Conservation (phyloP, 2,329 filamentous ascomycete genomes). For the Xylaria sp. region DNA sequence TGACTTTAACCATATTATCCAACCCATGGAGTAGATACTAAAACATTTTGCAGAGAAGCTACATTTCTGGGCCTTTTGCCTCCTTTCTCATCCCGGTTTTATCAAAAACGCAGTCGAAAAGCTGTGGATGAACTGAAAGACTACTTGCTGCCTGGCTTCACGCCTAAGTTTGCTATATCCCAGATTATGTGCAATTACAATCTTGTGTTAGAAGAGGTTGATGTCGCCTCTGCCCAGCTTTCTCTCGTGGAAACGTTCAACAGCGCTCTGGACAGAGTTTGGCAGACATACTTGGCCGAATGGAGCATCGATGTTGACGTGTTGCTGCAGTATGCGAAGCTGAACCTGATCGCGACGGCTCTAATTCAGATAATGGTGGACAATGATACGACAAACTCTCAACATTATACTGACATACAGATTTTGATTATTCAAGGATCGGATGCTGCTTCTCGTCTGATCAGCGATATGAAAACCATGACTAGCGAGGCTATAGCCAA, state of each 20-base stretch:
- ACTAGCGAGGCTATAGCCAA: not conserved
- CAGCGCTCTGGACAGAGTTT: constrained; percentile 24
- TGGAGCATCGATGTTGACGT: constrained; percentile 30
- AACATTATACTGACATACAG: constrained; percentile 16
- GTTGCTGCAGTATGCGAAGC: constrained; percentile 30
- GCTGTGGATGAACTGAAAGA: constrained; percentile 21
- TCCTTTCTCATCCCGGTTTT: constrained; percentile 20
- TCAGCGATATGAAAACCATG: constrained; percentile 19
- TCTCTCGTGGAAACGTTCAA: constrained; percentile 30
- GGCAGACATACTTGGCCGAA: constrained; percentile 20
- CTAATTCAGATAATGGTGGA: constrained; percentile 16
- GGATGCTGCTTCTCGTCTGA: constrained; percentile 22
- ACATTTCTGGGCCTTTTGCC: constrained; percentile 33
- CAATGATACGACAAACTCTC: not conserved
- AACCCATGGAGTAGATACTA: not conserved
- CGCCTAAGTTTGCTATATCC: constrained; percentile 25
- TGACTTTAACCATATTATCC: not conserved
- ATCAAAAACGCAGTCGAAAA: constrained; percentile 28
- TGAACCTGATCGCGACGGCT: constrained; percentile 26
- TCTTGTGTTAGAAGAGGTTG: constrained; percentile 31
- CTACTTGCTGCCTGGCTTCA: constrained; percentile 7
- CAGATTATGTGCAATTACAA: constrained; percentile 33
- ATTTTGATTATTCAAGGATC: constrained; percentile 27
- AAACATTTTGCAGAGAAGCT: constrained; percentile 25
- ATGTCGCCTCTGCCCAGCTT: constrained; percentile 20